Evolutionary conservation across 2,329 filamentous ascomycete species (phyloP), one percentile per base, ranked within the genome.

Genomic region (Microsporum ferrugineum): DNA sequence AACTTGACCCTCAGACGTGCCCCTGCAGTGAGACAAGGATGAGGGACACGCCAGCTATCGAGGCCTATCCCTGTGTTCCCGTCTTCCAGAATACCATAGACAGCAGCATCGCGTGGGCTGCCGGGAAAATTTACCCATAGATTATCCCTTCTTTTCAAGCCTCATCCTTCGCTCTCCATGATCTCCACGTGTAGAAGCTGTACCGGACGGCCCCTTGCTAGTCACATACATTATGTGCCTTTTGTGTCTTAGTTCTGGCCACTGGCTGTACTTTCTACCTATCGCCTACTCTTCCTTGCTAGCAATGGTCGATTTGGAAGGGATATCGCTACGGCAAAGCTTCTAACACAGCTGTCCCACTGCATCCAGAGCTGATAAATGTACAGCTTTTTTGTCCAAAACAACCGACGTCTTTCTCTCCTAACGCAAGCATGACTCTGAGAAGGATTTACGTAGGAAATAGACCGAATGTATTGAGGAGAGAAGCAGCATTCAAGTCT

Each of bases 381-480:
- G 29, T 33, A 33, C 29, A 53, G 45, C 10, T 39, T 47, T 47
- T 59, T 59, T 34, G 57, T 45, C 57, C 57, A 59, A 59, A 59
- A 59, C 57, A 59, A 59, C 57, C 57, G 57, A 59, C 57, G 27
- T 45, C 5, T 8, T 29, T 12, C 57, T 27, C 12, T 53, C n/a
- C 29, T 31, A 31, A 34, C n/a, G 27, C 27, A 53, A 49, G 49
- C 29, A 53, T 53, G 49, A 33, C 49, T 43, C 31, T 17, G 34
- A 34, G 55, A 29, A 57, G 55, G 55, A 57, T 57, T 57, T n/a
- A 53, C 49, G 8, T 53, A 33, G 49, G 29, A 53, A 53, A 53
- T 53, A 34, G 31, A n/a, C 34, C 31, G 17, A n/a, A 57, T 57
- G 39, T 39, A 57, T 27, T 29, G 55, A 57, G 34, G 36, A 43